Base-by-base conservation (phyloP, 345 rosid genomes). In the Salix udensis region DNA sequence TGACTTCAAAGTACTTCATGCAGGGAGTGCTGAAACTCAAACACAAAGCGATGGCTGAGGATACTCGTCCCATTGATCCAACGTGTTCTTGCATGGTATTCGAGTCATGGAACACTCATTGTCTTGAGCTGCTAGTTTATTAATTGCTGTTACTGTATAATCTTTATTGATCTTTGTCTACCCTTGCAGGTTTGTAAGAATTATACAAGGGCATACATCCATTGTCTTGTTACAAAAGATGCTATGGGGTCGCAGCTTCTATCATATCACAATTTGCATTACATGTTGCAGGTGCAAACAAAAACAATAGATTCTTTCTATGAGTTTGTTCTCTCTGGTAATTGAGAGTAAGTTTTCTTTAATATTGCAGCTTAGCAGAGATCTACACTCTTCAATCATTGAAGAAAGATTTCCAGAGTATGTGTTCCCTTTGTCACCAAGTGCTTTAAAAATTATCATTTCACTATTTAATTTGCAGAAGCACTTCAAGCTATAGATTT, bases 201-300 rank as follows among this genome's bases (percentile, higher is more conserved):
- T 42, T 90, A 89, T 76, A 81, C 93, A 4, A 84, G 97, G 83
- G 94, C 94, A 67, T 90, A 92, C 76, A 82, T 92, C 37, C 97
- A 89, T 84, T 84, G 85, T 78, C 87, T 92, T 65, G 97, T 90
- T 19, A 84, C 94, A 4, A 92, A 90, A 77, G 94, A 92, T 76
- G 88, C 93, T 2, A 92, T 90, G 94, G 97, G 97, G 53, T 90
- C 97, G 36, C 94, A 90, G 81, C 97, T 92, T 84, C 77, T 92
- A 36, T 92, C 94, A 24, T 90, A 89, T 75, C 94, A 92, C 76
- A 92, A 92, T 86, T 76, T 92, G 78, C 80, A 90, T 77, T 88
- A 88, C 84, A 90, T 92, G 92, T 71, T 88, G 90, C 80, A 84
- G 92, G 90, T 88, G 79, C 19, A 37, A 24, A 37, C 1, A 58